These are phyloP conservation scores for Hypomyces rosellus DNA, from an alignment of 2,329 filamentous ascomycete genomes.

Conservation along the genomic window DNA sequence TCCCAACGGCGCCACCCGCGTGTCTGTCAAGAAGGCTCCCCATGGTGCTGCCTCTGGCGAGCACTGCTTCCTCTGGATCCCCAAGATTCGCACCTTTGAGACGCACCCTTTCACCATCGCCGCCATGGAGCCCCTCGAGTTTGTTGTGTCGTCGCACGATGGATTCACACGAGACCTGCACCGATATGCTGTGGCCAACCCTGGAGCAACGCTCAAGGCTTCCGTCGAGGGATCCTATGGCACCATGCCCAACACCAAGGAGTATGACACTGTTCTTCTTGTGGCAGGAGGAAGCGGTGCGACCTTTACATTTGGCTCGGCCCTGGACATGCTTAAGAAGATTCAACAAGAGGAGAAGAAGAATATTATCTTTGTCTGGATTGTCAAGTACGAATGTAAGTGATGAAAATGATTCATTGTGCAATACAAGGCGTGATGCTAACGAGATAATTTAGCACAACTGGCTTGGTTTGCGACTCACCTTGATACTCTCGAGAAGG, in stretches of 20 bases:
- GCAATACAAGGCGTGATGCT: not conserved
- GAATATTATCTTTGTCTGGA: constrained; percentile 34
- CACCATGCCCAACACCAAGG: constrained; percentile 43
- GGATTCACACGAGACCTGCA: constrained; percentile 54
- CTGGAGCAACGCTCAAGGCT: constrained; percentile 41
- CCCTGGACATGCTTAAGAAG: constrained; percentile 29
- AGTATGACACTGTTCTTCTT: constrained; percentile 51
- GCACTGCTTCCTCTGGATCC: constrained; percentile 61
- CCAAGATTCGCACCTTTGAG: constrained; percentile 48
- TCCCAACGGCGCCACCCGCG: constrained; percentile 46
- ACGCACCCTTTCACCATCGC: constrained; percentile 61
- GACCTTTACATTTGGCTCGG: constrained; percentile 44
- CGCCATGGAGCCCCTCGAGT: constrained; percentile 45
- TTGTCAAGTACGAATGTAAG: constrained; percentile 32
- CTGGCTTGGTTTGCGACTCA: constrained; percentile 33
- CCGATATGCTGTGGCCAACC: constrained; percentile 41
- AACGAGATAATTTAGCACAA: constrained; percentile 20
- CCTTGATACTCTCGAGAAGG: constrained; percentile 24
- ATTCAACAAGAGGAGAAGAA: constrained; percentile 16
- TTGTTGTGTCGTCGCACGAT: constrained; percentile 51
- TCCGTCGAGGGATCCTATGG: constrained; percentile 57
- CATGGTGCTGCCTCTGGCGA: constrained; percentile 44
- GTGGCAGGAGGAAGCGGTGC: constrained; percentile 56
- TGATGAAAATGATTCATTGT: not conserved
- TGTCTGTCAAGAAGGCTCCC: constrained; percentile 46